Conservation (phyloP, 768 basidiomycete species). For the Roridomyces roridus region DNA sequence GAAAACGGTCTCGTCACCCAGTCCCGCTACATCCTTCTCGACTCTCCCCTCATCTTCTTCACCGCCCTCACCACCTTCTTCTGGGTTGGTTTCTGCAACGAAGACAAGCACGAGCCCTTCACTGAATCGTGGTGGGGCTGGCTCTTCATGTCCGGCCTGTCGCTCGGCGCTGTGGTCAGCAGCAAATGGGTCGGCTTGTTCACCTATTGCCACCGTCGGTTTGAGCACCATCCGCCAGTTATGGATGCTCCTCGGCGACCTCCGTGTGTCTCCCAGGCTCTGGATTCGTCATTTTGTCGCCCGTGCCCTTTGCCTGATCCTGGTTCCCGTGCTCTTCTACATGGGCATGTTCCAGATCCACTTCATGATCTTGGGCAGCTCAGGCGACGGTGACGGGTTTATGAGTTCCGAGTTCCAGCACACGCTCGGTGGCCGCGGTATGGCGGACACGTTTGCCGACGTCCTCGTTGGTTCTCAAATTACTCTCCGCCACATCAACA, state of each 20-base stretch:
- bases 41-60: conserved; percentile 98
- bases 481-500: conserved; percentile 89
- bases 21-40: conserved; percentile 95
- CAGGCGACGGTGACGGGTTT: conserved; percentile 97
- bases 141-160: conserved; percentile 85
- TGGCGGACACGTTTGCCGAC: conserved; percentile 95
- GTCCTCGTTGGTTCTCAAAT: conserved; percentile 85
- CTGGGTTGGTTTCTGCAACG: conserved; percentile 91
- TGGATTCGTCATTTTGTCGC: conserved; percentile 90
- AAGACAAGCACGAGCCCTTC: conserved; percentile 86
- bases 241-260: conserved; percentile 89
- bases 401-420: conserved; percentile 99
- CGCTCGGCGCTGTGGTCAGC: conserved; percentile 90
- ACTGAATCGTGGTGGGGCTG: conserved; percentile 91
- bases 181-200: conserved; percentile 99
- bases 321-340: conserved; percentile 86
- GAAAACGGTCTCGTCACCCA: conserved; percentile 97
- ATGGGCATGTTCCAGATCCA: conserved; percentile 98
- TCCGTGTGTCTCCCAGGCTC: conserved; percentile 73
- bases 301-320: conserved; percentile 88
- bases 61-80: conserved; percentile 87
- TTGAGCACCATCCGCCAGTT: conserved; percentile 83
- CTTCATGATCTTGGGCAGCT: conserved; percentile 85
- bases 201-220: conserved; percentile 94
- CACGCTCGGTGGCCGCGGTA: conserved; percentile 85